Base-by-base conservation (phyloP, 768 basidiomycete species). In the Podaxis sp. region DNA sequence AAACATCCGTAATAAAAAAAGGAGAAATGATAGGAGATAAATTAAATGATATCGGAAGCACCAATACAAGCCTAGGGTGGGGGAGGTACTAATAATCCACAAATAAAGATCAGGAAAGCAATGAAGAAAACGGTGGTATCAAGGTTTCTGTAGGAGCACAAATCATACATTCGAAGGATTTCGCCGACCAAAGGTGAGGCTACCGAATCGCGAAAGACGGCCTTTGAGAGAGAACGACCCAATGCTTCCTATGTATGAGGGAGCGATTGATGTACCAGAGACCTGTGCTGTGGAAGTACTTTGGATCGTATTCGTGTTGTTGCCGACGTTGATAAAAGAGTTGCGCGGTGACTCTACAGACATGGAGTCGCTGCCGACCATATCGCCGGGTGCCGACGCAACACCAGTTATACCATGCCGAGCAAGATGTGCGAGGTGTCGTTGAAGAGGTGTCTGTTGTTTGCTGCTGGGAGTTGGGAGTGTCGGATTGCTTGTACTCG, bases 351-450 rank as follows among this genome's bases (percentile, higher is more conserved):
- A 93, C 67, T 84, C 86, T 15, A 78, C 80, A 6, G 86, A 88
- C 22, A 87, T 72, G 2, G 84, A 83, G 70, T 88, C 88, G 63
- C 80, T 82, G 1, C 80, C 84, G 4, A 77, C 78, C 40, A 75
- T 76, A 49, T 91, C 91, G 3, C 85, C 86, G 40, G 90, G 91
- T 6, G 89, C 89, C 1, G 89, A 91, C 28, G 91, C 83, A 4
- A 95, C 87, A 1, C 89, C 91, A 50, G 86, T 88, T 73, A 95
- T 89, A 10, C 93, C 93, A 69, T 94, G 90, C 28, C 90, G 83
- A 17, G 92, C 86, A 5, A 95, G 80, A 66, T 93, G 88, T 4
- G 91, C 93, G 0, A 94, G 81, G 65, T 93, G 89, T 17, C 89
- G 82, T 66, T 93, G 91, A 20, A 95, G 77, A 2, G 89, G 89